Evolutionary conservation across 1,284 basidiomycete genomes (phyloP), one percentile per base, ranked within the genome.

Genomic region (Anthracocystis walkeri): DNA sequence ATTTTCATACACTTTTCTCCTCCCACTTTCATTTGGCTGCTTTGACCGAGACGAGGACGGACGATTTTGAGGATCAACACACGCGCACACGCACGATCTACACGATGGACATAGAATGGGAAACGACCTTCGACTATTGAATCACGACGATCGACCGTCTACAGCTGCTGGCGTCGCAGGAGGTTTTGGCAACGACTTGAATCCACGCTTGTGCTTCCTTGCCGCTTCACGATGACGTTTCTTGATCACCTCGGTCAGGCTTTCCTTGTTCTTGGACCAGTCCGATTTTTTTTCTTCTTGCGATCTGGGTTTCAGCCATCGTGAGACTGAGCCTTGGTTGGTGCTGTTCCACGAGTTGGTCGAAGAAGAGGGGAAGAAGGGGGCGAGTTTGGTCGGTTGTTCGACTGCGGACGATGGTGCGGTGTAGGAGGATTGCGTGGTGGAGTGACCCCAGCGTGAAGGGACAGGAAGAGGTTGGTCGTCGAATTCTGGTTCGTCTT

Each of bases 161-260:
- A 33, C 33, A 2, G 11, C 33, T 33, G 6, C 33, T 2, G 33
- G 2, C 11, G 29, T 29, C 29, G 29, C 5, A 29, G 33, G 33
- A 33, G 33, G 33, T 33, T 56, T 52, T 1, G 66, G 53, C 40
- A 56, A 23, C 16, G 48, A 61, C 11, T 52, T 70, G 40, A 65
- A 65, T 25, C 60, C 61, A 18, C 72, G 72, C 42, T 66, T 65
- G 21, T 58, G 56, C 58, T 82, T 79, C 50, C 81, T 78, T 29
- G 80, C 59, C 11, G 80, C 80, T 56, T 83, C 81, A 5, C 81
- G 65, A 35, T 83, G 80, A 27, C 81, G 61, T 18, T 80, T 72
- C 62, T 81, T 82, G 64, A 76, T 67, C 41, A 68, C 68, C 48
- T 71, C 62, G 7, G 81, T 83, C 27, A 83, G 57, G 7, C 59